Percentiles rank a stretch among this genome's conserved stretches.
Conservation (phyloP, 1,139 yeast genomes). For the Arxiozyma bovina region DNA sequence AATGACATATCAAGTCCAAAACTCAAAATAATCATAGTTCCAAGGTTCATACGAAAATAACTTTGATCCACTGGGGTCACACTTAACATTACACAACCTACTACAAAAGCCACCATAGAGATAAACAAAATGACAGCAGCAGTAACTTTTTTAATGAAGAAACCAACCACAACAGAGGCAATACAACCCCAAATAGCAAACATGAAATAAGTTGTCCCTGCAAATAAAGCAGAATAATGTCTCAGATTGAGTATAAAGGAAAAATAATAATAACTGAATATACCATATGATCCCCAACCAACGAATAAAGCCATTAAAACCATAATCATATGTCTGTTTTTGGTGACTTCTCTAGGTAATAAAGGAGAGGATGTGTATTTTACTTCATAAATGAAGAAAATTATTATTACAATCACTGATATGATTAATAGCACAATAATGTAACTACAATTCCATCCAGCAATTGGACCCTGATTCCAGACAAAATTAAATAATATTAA, state of each 20-base stretch:
- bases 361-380: conserved; percentile 35
- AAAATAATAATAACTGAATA: conserved; percentile 38
- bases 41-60: conserved; percentile 39
- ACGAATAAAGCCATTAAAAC: conserved; percentile 31
- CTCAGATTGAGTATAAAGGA: conserved; percentile 39
- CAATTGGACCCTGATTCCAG: conserved; percentile 49
- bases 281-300: conserved; percentile 56
- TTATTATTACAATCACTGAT: conserved; percentile 34
- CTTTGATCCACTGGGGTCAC: conserved; percentile 42
- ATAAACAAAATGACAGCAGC: conserved; percentile 40
- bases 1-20: conserved; percentile 56
- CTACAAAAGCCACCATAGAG: conserved; percentile 40
- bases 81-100: conserved; percentile 43
- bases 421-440: conserved; percentile 39
- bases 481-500: conserved; percentile 43
- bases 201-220: conserved; percentile 29
- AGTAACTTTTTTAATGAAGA: conserved; percentile 35
- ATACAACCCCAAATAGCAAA: conserved; percentile 40
- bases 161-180: conserved; percentile 41
- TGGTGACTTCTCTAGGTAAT: conserved; percentile 38
- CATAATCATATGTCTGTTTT: conserved; percentile 31
- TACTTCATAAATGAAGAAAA: conserved; percentile 27
- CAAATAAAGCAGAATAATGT: conserved; percentile 35
- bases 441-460: conserved; percentile 42
- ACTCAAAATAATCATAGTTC: conserved; percentile 41